phyloP scores from a whole-genome alignment of 495 filamentous ascomycete genomes.

The Paragyromitra xinjiangensis region DNA sequence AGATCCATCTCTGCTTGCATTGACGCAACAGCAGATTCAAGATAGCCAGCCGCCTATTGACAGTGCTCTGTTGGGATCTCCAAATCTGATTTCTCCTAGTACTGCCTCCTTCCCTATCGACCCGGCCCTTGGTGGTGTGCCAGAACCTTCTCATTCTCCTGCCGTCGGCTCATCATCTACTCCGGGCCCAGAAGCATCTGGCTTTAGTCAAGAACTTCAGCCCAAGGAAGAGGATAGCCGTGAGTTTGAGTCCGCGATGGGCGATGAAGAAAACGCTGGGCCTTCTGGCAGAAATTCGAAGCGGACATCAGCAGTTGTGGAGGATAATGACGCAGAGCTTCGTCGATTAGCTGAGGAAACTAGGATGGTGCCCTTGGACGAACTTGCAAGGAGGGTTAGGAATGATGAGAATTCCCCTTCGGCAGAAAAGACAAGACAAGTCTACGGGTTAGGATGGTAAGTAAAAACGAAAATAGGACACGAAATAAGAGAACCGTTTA shows the following conservation, averaged over 20 bases:
- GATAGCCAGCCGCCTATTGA: constrained; percentile 54
- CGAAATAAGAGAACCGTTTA: background rate
- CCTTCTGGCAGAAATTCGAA: constrained; percentile 51
- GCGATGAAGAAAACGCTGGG: constrained; percentile 62
- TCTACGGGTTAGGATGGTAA: constrained; percentile 98
- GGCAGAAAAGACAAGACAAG: constrained; percentile 92
- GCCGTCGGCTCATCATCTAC: constrained; percentile 58
- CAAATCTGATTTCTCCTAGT: constrained; percentile 41
- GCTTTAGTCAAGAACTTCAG: constrained; percentile 47
- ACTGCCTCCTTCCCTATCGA: constrained; percentile 56
- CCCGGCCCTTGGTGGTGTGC: constrained; percentile 53
- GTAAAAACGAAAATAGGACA: constrained; percentile 41
- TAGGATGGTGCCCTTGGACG: constrained; percentile 74
- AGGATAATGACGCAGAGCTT: constrained; percentile 77
- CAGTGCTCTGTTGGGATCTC: constrained; percentile 41
- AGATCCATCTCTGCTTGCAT: constrained; percentile 55
- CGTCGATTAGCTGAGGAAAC: constrained; percentile 82
- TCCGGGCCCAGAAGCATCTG: constrained; percentile 63
- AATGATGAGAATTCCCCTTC: constrained; percentile 76
- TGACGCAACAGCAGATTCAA: constrained; percentile 55
- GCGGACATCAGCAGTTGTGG: constrained; percentile 50
- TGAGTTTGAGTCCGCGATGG: constrained; percentile 57
- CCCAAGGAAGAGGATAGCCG: constrained; percentile 51
- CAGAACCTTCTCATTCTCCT: constrained; percentile 44
- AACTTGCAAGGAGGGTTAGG: constrained; percentile 82